phyloP scores from a whole-genome alignment of 1,284 basidiomycete species.

The Ganoderma meredithae region DNA sequence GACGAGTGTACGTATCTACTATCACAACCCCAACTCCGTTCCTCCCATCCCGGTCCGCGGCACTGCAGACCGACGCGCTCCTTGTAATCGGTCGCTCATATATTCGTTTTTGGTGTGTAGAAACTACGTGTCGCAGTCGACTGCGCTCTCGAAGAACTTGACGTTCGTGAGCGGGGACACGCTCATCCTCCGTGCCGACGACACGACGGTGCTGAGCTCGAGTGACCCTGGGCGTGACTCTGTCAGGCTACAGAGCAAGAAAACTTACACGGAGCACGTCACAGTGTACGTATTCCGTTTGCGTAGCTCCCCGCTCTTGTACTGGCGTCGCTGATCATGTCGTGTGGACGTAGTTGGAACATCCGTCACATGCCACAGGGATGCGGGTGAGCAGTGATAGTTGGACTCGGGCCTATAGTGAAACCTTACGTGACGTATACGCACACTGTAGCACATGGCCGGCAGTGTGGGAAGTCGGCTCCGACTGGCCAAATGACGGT shows the following conservation, averaged over 20 bases:
- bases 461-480: constrained; percentile 47
- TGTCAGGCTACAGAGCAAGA: constrained; percentile 60
- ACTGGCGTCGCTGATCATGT: not conserved
- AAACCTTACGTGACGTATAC: not conserved
- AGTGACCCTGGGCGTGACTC: constrained; percentile 65
- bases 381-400: constrained; percentile 58
- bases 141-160: constrained; percentile 43
- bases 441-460: constrained; percentile 44
- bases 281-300: constrained; percentile 53
- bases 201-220: constrained; percentile 51
- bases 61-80: not conserved
- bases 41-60: not conserved
- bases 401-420: not conserved
- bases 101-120: constrained; percentile 28
- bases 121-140: constrained; percentile 43
- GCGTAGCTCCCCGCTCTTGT: not conserved
- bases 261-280: constrained; percentile 59
- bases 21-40: not conserved
- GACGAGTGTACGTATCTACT: constrained; percentile 64
- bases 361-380: constrained; percentile 67
- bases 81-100: not conserved
- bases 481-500: constrained; percentile 44
- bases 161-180: constrained; percentile 37
- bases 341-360: constrained; percentile 51
- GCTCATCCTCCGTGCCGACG: constrained; percentile 57